Conservation (phyloP, 164 flowering plant genomes). For the Echeveria elegans region DNA sequence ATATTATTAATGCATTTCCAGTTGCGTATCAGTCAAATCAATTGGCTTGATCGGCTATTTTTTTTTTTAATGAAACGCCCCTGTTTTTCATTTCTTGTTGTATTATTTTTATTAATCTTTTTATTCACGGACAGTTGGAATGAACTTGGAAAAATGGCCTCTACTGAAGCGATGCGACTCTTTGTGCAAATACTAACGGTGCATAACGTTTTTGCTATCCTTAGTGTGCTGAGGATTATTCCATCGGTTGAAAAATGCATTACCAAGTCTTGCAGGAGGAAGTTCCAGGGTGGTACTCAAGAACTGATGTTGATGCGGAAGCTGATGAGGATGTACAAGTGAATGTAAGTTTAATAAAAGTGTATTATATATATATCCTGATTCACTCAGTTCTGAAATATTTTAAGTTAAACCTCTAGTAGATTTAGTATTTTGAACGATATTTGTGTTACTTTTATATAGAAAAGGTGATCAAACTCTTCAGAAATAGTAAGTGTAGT, state of each 20-base stretch:
- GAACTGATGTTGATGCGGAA: slow-evolving; percentile 55
- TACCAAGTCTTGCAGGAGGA: slow-evolving; percentile 61
- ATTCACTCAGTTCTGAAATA: no score
- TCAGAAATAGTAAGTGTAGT: not conserved
- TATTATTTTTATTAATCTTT: slow-evolving; percentile 1
- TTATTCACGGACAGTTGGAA: slow-evolving; percentile 61
- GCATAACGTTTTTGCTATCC: not conserved
- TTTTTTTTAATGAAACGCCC: not conserved
- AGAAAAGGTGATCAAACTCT: not conserved
- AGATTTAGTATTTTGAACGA: no score
- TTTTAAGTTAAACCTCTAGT: no score
- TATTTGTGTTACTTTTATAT: no score
- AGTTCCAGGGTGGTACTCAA: slow-evolving; percentile 98
- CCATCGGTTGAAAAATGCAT: slow-evolving; percentile 10
- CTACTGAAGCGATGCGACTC: slow-evolving; percentile 97
- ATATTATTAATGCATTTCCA: not conserved
- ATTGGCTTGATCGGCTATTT: not conserved
- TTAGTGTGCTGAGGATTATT: not conserved
- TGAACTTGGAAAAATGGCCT: slow-evolving; percentile 82
- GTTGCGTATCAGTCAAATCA: not conserved
- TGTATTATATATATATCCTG: no score
- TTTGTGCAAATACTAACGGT: slow-evolving; percentile 99
- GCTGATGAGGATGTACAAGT: slow-evolving; percentile 71
- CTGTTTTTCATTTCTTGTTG: slow-evolving; percentile 5
- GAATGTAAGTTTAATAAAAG: slow-evolving; percentile 58